phyloP scores from a whole-genome alignment of 345 rosid species.

The Physaria fendleri region DNA sequence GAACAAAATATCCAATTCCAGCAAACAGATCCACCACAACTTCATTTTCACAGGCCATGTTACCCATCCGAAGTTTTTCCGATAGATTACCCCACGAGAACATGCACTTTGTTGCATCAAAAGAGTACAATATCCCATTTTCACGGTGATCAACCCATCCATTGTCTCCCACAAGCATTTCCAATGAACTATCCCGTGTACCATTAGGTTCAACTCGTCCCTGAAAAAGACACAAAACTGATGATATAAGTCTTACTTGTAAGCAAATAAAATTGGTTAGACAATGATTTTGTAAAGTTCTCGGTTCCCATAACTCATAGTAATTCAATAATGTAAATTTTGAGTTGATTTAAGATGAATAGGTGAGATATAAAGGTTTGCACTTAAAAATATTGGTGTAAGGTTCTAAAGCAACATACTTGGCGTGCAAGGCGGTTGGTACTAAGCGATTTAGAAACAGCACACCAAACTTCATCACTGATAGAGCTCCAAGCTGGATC shows the following conservation, averaged over 20 bases:
- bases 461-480: constrained; percentile 67
- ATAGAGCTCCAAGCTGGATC: constrained; percentile 70
- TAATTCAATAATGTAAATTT: not conserved
- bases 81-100: constrained; percentile 99
- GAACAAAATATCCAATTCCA: constrained; percentile 84
- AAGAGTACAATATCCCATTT: constrained; percentile 82
- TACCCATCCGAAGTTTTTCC: constrained; percentile 87
- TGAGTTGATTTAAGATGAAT: not conserved
- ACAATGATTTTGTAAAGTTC: not conserved
- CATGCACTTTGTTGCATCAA: constrained; percentile 92
- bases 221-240: constrained; percentile 33
- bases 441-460: constrained; percentile 56
- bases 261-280: too few relatives aligned
- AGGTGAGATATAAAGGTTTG: not conserved
- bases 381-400: not conserved
- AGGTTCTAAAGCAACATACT: constrained; percentile 36
- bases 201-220: constrained; percentile 75
- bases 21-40: constrained; percentile 83
- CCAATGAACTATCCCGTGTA: constrained; percentile 76
- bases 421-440: constrained; percentile 70
- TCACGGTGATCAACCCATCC: constrained; percentile 93
- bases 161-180: constrained; percentile 73
- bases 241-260: not conserved
- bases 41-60: constrained; percentile 53
- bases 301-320: not conserved